Evolutionary conservation across 768 basidiomycete genomes (phyloP).

Genomic region (Leccinum ochraceum): DNA sequence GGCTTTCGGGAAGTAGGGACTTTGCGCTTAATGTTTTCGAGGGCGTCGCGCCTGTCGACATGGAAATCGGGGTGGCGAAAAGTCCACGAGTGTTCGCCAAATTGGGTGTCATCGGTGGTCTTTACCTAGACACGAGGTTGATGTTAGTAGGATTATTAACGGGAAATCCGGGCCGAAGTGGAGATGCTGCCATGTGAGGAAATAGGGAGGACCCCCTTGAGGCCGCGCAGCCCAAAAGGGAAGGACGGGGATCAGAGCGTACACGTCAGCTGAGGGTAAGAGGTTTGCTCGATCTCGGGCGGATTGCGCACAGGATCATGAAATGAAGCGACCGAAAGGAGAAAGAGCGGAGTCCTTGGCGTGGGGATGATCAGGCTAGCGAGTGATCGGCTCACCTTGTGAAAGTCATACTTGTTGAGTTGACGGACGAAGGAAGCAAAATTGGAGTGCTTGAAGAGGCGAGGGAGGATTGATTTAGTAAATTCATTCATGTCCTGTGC

Average conservation of each 20-base stretch:
- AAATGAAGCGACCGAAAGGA: constrained; percentile 14
- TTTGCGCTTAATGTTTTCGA: constrained; percentile 69
- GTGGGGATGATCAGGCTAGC: not conserved
- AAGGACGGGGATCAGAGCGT: constrained; percentile 13
- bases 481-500: constrained; percentile 90
- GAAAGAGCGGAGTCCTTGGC: not conserved
- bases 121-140: constrained; percentile 53
- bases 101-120: constrained; percentile 80
- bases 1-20: constrained; percentile 42
- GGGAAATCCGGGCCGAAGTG: constrained; percentile 5
- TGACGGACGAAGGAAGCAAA: constrained; percentile 92
- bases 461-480: constrained; percentile 86
- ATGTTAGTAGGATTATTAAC: not conserved
- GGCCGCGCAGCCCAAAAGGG: constrained; percentile 12
- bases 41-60: constrained; percentile 50
- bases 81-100: constrained; percentile 58
- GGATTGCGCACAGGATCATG: constrained; percentile 10
- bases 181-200: not conserved
- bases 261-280: not conserved
- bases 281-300: constrained; percentile 19
- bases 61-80: constrained; percentile 57
- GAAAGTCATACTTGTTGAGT: constrained; percentile 96
- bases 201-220: constrained; percentile 10
- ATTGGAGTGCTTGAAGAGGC: constrained; percentile 94
- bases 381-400: constrained; percentile 58